Conservation (phyloP, 176 grass and related monocot species). For the Aegilops longissima region DNA sequence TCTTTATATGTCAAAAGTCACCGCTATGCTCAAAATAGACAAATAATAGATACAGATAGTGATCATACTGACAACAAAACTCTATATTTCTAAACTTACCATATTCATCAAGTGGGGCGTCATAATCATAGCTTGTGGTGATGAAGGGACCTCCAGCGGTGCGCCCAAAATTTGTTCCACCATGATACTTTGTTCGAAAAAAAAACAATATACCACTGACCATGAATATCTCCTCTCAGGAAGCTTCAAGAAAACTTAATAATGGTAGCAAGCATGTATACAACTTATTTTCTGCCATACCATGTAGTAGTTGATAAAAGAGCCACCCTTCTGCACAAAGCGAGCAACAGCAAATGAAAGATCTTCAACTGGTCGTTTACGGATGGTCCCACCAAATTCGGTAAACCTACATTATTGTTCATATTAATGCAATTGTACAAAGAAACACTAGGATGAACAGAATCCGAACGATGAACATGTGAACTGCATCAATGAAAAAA, state of each 20-base stretch:
- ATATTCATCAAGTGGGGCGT: conserved; percentile 99
- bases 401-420: conserved; percentile 69
- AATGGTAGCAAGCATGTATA: not conserved
- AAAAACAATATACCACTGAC: not conserved
- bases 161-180: conserved; percentile 98
- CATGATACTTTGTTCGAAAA: conserved; percentile 73
- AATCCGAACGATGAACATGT: not conserved
- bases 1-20: not conserved
- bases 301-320: conserved; percentile 99
- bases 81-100: conserved; percentile 36
- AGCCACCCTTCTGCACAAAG: conserved; percentile 97
- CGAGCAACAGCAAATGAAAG: conserved; percentile 93
- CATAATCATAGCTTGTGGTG: conserved; percentile 99
- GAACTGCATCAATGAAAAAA: not conserved
- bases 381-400: conserved; percentile 91
- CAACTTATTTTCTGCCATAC: conserved; percentile 36
- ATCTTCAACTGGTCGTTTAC: conserved; percentile 85
- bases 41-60: not conserved
- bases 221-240: conserved; percentile 1
- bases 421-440: conserved; percentile 15
- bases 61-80: not conserved
- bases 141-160: conserved; percentile 98
- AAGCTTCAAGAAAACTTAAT: not conserved
- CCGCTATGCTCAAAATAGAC: not conserved
- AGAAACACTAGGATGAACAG: conserved; percentile 1